Base-by-base conservation (phyloP, 257 asterid species). In the Gentiana macrophylla region DNA sequence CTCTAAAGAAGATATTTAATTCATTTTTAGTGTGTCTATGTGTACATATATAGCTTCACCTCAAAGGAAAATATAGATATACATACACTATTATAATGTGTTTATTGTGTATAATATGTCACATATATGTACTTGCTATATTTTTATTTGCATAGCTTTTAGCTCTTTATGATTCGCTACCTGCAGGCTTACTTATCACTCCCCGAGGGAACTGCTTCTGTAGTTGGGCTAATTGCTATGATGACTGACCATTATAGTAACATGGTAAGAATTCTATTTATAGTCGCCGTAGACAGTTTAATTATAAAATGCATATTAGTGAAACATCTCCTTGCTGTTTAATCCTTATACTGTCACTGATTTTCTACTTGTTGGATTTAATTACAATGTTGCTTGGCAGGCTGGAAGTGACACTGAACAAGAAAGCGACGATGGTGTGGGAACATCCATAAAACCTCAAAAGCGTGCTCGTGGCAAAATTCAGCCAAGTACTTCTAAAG, bases 131-230 rank as follows among this genome's bases (percentile, higher is more conserved):
- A 5, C 9, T 1, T 41, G 6, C 46, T 41, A 4, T 41, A 5
- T 41, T 41, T 41, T 41, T 10, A 3, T 41, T 41, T 5, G 6
- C 6, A 41, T 41, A 5, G 46, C 9, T 5, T 41, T 1, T 41
- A 5, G 6, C 46, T 41, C 1, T 4, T 41, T 41, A 0, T 1
- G 10, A 41, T 5, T 41, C 9, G 46, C 9, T 55, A 49, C 59
- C 82, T 68, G 73, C 95, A 90, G 98, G 96, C 98, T 44, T 90
- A 90, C 75, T 81, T 90, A 64, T 84, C 98, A 53, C 98, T 90
- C 66, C 98, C 98, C 10, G 94, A 87, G 62, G 98, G 96, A 65
- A 80, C 86, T 75, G 94, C 98, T 52, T 86, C 96, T 66, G 89
- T 87, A 12, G 81, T 77, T 66, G 98, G 98, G 66, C 73, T 90